Conservation (phyloP, 2,329 filamentous ascomycete species). For the Rutstroemia sp. region DNA sequence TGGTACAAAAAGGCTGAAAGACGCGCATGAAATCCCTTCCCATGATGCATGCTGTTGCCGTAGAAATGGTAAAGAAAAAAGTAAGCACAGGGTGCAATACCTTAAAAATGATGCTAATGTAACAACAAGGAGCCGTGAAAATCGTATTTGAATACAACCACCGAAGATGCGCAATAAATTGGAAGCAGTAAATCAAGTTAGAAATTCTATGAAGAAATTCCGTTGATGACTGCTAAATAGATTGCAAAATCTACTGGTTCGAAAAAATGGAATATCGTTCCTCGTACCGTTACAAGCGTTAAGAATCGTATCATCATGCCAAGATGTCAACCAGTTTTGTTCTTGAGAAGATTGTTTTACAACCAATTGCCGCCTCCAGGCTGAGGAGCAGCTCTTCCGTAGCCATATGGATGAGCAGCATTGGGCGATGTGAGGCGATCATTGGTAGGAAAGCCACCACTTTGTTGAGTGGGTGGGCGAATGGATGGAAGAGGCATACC, state of each 20-base stretch:
- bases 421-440: constrained; percentile 18
- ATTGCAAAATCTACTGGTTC: constrained; percentile 19
- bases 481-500: constrained; percentile 15
- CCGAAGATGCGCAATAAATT: constrained; percentile 13
- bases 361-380: constrained; percentile 27
- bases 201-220: constrained; percentile 1
- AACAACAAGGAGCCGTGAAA: constrained; percentile 31
- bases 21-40: constrained; percentile 18
- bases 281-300: constrained; percentile 33
- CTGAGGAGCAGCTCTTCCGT: constrained; percentile 23
- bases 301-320: constrained; percentile 30
- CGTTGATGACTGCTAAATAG: constrained; percentile 9
- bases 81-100: constrained; percentile 15
- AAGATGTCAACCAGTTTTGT: constrained; percentile 9
- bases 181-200: neutral
- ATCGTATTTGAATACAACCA: constrained; percentile 30
- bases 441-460: constrained; percentile 20
- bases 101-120: constrained; percentile 27
- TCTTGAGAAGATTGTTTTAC: constrained; percentile 15
- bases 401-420: constrained; percentile 22
- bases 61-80: constrained; percentile 21
- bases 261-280: constrained; percentile 26
- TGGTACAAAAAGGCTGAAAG: constrained; percentile 28
- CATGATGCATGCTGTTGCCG: constrained; percentile 25
- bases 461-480: constrained; percentile 13